A percentile compares a stretch with the other conserved stretches of the same genome.
phyloP scores from a whole-genome alignment of 768 basidiomycete genomes.

The Collybiopsis confluens region DNA sequence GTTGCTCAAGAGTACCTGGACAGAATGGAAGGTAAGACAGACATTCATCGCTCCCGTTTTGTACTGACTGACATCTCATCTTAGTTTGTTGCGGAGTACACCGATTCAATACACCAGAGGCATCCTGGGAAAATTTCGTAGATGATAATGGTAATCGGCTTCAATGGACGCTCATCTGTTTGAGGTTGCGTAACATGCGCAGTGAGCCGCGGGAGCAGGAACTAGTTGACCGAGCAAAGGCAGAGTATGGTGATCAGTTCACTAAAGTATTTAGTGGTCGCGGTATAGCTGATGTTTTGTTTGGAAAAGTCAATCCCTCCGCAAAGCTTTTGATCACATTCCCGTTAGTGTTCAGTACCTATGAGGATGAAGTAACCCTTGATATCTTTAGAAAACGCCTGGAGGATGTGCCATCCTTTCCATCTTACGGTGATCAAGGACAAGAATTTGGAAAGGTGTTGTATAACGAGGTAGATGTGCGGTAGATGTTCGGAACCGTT shows the following conservation, averaged over 20 bases:
- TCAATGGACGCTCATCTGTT: not conserved
- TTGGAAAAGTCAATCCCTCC: constrained; percentile 56
- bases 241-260: not conserved
- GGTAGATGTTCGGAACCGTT: constrained; percentile 6
- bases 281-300: constrained; percentile 55
- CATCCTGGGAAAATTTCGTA: not conserved
- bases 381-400: constrained; percentile 33
- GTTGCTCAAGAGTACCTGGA: not conserved
- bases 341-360: constrained; percentile 30
- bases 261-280: not conserved
- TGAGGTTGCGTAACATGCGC: not conserved
- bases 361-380: not conserved
- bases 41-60: no score
- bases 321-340: constrained; percentile 55
- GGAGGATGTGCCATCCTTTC: constrained; percentile 48
- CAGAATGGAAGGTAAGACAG: constrained; percentile 1
- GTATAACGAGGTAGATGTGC: constrained; percentile 36
- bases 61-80: no score
- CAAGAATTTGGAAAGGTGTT: constrained; percentile 40
- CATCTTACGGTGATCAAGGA: constrained; percentile 38
- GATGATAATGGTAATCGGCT: not conserved
- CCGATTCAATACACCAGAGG: not conserved
- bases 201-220: not conserved
- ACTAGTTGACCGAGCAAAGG: not conserved
- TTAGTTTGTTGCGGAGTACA: constrained; percentile 1